phyloP scores from a whole-genome alignment of 2,329 filamentous ascomycete genomes.

The Orbilia brochopaga region DNA sequence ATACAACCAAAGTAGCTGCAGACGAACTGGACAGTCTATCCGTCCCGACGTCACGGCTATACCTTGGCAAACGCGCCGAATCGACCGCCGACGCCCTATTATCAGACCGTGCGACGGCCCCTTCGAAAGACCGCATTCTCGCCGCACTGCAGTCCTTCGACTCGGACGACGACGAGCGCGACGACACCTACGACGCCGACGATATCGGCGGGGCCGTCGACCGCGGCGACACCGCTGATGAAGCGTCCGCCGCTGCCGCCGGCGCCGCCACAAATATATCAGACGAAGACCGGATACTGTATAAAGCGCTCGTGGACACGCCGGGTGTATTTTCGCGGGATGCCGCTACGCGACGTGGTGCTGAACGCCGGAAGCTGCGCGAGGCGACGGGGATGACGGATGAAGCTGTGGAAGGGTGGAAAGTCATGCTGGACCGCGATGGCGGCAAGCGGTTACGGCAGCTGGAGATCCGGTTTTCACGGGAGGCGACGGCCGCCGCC shows the following conservation, averaged over 20 bases:
- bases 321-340: slow-evolving; percentile 74
- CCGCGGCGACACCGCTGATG: slow-evolving; percentile 62
- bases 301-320: slow-evolving; percentile 71
- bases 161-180: slow-evolving; percentile 90
- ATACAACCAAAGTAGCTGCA: not conserved
- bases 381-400: slow-evolving; percentile 86
- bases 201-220: slow-evolving; percentile 91
- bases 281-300: slow-evolving; percentile 70
- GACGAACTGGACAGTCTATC: slow-evolving; percentile 32
- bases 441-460: slow-evolving; percentile 33
- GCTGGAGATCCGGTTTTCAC: slow-evolving; percentile 35
- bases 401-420: slow-evolving; percentile 93
- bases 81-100: slow-evolving; percentile 32
- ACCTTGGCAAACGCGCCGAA: slow-evolving; percentile 33
- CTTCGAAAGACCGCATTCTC: slow-evolving; percentile 83
- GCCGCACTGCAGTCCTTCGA: slow-evolving; percentile 89
- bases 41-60: slow-evolving; percentile 18
- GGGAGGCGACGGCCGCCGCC: slow-evolving; percentile 8
- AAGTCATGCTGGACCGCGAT: slow-evolving; percentile 55
- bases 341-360: slow-evolving; percentile 70
- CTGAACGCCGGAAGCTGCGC: slow-evolving; percentile 68
- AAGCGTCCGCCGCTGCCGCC: slow-evolving; percentile 51
- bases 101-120: slow-evolving; percentile 59
- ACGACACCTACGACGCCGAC: slow-evolving; percentile 91
- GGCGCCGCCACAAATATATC: slow-evolving; percentile 54